Evolutionary conservation across 495 filamentous ascomycete genomes (phyloP), one percentile per base, ranked within the genome.

Genomic region (Aspergillus steynii): DNA sequence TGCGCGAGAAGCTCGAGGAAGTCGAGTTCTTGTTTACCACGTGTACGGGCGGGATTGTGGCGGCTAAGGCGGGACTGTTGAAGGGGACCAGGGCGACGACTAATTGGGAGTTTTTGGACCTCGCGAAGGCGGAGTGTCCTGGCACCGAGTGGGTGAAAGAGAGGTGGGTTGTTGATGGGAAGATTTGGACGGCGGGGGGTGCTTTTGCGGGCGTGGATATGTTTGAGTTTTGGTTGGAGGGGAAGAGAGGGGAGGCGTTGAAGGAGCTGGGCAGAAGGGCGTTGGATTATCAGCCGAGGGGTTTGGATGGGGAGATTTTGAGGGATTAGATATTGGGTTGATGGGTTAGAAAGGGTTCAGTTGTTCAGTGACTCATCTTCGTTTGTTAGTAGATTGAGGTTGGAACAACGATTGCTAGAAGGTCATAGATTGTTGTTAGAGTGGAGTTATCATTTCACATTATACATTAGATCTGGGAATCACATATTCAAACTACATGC

Each of bases 181-280:
- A 53, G 10, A 15, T 53, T 31, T 53, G 50, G 50, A 31, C 50
- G 1, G 26, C 50, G 7, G 50, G 50, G 28, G 50, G 50, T 53
- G 50, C 50, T 1, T 53, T 53, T 53, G 50, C 50, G 27, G 50
- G 50, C 0, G n/a, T 53, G 10, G 50, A 53, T 53, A 53, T 53
- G 50, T 53, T 53, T n/a, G 50, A 53, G 27, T 1, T 29, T 10
- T 53, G 50, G 50, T 5, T 53, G 25, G 50, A 53, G 5, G 28
- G 50, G 10, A 53, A 10, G 26, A 53, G 50, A 4, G 50, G 28
- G 10, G 50, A 28, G 14, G 5, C 2, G 0, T 10, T 29, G 5
- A 31, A 15, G 5, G 50, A 4, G 10, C 10, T 53, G 26, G 20
- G 26, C 15, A 10, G 26, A 5, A 28, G 25, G 3, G 27, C 26